Conservation (phyloP, 176 grass and related monocot species). For the Oryza rufipogon region DNA sequence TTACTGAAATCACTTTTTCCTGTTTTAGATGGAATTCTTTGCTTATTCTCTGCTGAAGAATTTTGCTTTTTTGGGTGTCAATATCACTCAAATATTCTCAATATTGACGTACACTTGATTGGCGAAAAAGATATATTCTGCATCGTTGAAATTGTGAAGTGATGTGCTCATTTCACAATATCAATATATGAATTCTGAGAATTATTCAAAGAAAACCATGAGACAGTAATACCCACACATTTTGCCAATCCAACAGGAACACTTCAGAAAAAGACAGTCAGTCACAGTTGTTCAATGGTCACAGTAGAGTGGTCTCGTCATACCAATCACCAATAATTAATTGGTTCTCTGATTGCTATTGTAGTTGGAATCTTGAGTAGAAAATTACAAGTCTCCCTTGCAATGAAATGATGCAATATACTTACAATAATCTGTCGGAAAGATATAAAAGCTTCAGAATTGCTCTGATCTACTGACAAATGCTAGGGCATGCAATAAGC, state of each 20-base stretch:
- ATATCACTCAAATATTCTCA: slow-evolving; percentile 13
- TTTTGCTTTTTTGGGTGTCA: slow-evolving; percentile 3
- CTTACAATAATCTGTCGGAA: slow-evolving; percentile 7
- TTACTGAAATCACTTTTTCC: slow-evolving; percentile 26
- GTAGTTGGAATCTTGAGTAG: slow-evolving; percentile 32
- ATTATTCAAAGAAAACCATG: background rate
- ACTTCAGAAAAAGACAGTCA: slow-evolving; percentile 25
- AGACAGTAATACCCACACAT: background rate
- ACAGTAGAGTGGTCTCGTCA: slow-evolving; percentile 29
- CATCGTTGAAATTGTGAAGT: slow-evolving; percentile 29
- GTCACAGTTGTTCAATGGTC: slow-evolving; percentile 31
- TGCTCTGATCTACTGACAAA: slow-evolving; percentile 18
- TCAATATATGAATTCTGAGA: slow-evolving; percentile 7
- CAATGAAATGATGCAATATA: slow-evolving; percentile 30
- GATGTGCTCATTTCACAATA: background rate
- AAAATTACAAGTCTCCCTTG: slow-evolving; percentile 35
- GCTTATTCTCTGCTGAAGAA: slow-evolving; percentile 17
- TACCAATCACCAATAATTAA: slow-evolving; percentile 41
- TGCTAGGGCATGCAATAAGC: background rate
- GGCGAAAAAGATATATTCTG: slow-evolving; percentile 20
- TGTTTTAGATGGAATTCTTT: slow-evolving; percentile 18
- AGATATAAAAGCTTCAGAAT: slow-evolving; percentile 21
- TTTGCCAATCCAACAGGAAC: slow-evolving; percentile 23
- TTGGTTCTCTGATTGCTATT: slow-evolving; percentile 24
- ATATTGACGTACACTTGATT: slow-evolving; percentile 20